Base-by-base conservation (phyloP, 73 alveolate genomes). In the Durusdinium trenchii region DNA sequence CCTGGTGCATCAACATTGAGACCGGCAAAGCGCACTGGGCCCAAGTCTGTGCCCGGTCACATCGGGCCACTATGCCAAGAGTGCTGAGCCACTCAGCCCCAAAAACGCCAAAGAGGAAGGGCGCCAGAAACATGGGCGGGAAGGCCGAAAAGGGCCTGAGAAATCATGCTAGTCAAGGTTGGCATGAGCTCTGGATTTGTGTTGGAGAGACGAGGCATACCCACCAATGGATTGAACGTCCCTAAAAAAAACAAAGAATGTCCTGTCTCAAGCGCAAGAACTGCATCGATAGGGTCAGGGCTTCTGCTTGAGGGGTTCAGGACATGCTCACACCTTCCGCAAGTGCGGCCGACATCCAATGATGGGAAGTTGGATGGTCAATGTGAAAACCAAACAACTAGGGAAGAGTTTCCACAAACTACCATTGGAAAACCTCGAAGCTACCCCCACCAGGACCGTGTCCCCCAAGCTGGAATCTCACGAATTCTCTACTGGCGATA, bases 31-130 rank as follows among this genome's bases (percentile, higher is more conserved):
- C 42, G 46, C 23, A 12, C 81, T 67, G 81, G 16, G 35, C 35
- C 81, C 81, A 67, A 30, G 45, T 9, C 81, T 30, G 45, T 43
- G 42, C 9, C 35, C 4, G n/a, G 14, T 1, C 81, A 36, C n/a
- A 23, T 67, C 42, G 18, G 45, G 14, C 45, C 79, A 42, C 81
- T 9, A 67, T 30, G 81, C 47, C 3, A 67, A 67, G 45, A n/a
- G 81, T 67, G n/a, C 45, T 30, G 9, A 67, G 81, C 81, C 81
- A 67, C 42, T 67, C 81, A 78, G 43, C 62, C 23, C 62, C 62
- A 28, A 78, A 78, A 16, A 78, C 64, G 61, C 89, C 89, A 43
- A 78, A 78, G 62, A n/a, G 20, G 32, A 78, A 78, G 89, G 89
- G 89, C 26, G 89, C 89, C 89, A 46, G 43, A 40, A 78, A 1